A percentile compares a stretch with the other conserved stretches of the same genome.
Conservation (phyloP, 2,329 filamentous ascomycete species). For the Ophiostoma piceae region DNA sequence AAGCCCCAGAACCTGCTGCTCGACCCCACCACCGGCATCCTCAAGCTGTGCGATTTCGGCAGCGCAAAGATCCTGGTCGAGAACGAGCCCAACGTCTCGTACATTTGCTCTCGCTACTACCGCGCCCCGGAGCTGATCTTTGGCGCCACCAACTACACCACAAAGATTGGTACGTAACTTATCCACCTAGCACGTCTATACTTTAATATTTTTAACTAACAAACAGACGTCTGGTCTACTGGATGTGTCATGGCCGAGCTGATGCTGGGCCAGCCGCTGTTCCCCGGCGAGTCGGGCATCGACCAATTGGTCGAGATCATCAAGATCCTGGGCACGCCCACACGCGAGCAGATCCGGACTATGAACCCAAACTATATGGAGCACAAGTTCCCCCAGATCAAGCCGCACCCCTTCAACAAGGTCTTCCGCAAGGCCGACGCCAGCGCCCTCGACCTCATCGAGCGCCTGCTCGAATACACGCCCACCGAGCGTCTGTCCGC, state of each 20-base stretch:
- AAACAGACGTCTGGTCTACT: constrained; percentile 99
- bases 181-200: neutral
- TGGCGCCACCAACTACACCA: constrained; percentile 98
- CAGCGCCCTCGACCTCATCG: constrained; percentile 92
- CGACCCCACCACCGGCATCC: constrained; percentile 81
- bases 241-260: constrained; percentile 99
- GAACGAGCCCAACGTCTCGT: constrained; percentile 98
- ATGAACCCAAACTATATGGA: constrained; percentile 99
- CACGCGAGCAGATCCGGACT: constrained; percentile 94
- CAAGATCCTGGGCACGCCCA: constrained; percentile 95
- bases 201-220: no score
- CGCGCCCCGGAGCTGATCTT: constrained; percentile 97
- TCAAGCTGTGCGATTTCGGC: constrained; percentile 98
- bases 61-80: constrained; percentile 98
- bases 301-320: constrained; percentile 99
- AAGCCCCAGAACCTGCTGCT: constrained; percentile 97
- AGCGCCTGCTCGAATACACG: constrained; percentile 89
- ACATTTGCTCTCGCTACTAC: constrained; percentile 99
- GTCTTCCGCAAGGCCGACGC: constrained; percentile 95
- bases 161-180: constrained; percentile 81
- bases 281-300: constrained; percentile 96
- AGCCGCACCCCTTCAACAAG: constrained; percentile 98
- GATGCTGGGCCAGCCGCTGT: constrained; percentile 96
- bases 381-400: constrained; percentile 99
- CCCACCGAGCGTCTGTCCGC: constrained; percentile 91